phyloP scores from a whole-genome alignment of 1,284 basidiomycete species.

The Wolfiporia cocos region DNA sequence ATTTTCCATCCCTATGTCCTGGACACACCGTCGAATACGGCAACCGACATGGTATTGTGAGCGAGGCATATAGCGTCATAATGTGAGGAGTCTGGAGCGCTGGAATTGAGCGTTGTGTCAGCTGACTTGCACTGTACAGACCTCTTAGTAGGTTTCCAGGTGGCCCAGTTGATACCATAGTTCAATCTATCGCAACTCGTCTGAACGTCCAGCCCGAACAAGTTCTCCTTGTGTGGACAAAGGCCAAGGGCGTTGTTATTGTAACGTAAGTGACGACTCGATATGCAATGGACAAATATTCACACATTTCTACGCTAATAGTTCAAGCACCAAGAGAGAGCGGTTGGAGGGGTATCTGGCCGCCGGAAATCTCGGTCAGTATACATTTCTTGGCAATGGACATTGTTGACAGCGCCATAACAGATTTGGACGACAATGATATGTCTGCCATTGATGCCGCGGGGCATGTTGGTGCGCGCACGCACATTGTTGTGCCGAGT shows the following conservation, averaged over 20 bases:
- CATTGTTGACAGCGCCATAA: not conserved
- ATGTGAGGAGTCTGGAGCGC: slow-evolving; percentile 33
- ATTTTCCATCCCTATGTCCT: slow-evolving; percentile 71
- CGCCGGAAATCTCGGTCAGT: slow-evolving; percentile 39
- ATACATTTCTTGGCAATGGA: not conserved
- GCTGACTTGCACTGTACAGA: slow-evolving; percentile 28
- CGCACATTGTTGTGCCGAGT: slow-evolving; percentile 16
- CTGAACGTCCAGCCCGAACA: slow-evolving; percentile 59
- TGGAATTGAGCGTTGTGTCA: no score
- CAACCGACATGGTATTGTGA: slow-evolving; percentile 54
- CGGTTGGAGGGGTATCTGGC: slow-evolving; percentile 51
- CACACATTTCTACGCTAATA: slow-evolving; percentile 11
- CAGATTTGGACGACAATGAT: slow-evolving; percentile 31
- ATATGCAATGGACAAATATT: not conserved
- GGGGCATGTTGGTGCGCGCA: slow-evolving; percentile 22
- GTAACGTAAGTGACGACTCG: slow-evolving; percentile 50
- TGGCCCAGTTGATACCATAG: slow-evolving; percentile 65
- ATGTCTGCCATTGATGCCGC: slow-evolving; percentile 37
- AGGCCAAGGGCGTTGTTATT: slow-evolving; percentile 57
- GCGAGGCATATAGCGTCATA: slow-evolving; percentile 69
- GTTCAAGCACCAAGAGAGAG: slow-evolving; percentile 47
- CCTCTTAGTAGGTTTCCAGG: slow-evolving; percentile 65
- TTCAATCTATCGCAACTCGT: slow-evolving; percentile 54
- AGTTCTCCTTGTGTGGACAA: slow-evolving; percentile 64
- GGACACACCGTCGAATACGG: slow-evolving; percentile 52